Conservation (phyloP, 768 basidiomycete species). For the Mycena rebaudengoi region DNA sequence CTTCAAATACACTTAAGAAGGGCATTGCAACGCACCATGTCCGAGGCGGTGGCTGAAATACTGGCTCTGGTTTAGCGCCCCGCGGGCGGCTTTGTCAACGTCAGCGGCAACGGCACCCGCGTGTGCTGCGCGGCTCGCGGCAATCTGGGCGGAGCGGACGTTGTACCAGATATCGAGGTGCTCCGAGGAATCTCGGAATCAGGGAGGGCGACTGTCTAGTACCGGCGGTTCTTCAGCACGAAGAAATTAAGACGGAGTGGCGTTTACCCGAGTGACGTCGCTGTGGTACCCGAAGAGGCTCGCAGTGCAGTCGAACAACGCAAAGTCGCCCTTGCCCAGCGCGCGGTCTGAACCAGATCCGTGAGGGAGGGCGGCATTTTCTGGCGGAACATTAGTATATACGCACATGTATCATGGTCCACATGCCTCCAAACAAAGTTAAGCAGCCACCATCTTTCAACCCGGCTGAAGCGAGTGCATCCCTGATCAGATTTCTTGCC, state of each 20-base stretch:
- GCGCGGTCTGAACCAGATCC: conserved; percentile 77
- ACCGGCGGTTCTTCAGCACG: too few relatives aligned
- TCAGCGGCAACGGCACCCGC: conserved; percentile 58
- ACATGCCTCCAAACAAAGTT: conserved; percentile 81
- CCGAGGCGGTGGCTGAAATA: conserved; percentile 87
- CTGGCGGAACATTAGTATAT: conserved; percentile 53
- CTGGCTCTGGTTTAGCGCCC: conserved; percentile 54
- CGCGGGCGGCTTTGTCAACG: conserved; percentile 72
- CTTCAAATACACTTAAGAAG: conserved; percentile 8
- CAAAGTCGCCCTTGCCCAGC: conserved; percentile 65
- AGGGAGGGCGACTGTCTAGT: conserved; percentile 76
- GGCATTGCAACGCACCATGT: conserved; percentile 59
- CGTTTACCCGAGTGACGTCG: conserved; percentile 79
- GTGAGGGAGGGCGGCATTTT: conserved; percentile 88
- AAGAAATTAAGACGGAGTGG: neutral
- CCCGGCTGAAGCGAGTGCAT: conserved; percentile 65
- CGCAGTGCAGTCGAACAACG: conserved; percentile 80
- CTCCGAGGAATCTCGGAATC: conserved; percentile 60
- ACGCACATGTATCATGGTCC: too few relatives aligned
- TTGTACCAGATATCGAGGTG: conserved; percentile 69
- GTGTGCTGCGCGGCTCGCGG: conserved; percentile 56
- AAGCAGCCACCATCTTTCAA: conserved; percentile 66
- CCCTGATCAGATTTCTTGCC: conserved; percentile 63
- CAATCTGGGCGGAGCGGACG: conserved; percentile 70
- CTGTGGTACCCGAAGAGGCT: conserved; percentile 78